These are phyloP conservation scores for Trichoderma atroviride DNA, from an alignment of 2,329 filamentous ascomycete genomes.

Conservation along the genomic window DNA sequence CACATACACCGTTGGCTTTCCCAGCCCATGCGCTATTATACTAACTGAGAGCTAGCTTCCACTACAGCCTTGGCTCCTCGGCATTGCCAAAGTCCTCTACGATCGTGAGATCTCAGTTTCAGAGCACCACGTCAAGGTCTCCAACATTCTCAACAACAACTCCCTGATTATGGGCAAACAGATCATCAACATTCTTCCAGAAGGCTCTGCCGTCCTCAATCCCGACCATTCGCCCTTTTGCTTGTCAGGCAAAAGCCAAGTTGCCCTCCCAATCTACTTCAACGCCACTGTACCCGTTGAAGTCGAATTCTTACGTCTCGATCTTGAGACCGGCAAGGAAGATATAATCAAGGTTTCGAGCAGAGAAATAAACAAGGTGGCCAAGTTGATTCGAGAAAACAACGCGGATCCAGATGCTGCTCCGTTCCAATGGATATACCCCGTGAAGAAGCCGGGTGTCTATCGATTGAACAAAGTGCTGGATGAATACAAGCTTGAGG, in stretches of 20 bases:
- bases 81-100: slow-evolving; percentile 78
- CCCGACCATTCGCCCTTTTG: slow-evolving; percentile 81
- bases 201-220: slow-evolving; percentile 91
- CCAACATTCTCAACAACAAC: slow-evolving; percentile 84
- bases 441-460: slow-evolving; percentile 82
- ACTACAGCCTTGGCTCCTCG: slow-evolving; percentile 71
- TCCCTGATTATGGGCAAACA: slow-evolving; percentile 95
- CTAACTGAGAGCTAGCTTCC: slow-evolving; percentile 58
- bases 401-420: slow-evolving; percentile 62
- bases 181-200: slow-evolving; percentile 95
- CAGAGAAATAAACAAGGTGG: slow-evolving; percentile 74
- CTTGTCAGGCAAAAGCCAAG: slow-evolving; percentile 64
- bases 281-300: slow-evolving; percentile 89
- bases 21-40: neutral
- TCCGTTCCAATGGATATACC: slow-evolving; percentile 70
- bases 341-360: slow-evolving; percentile 77
- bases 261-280: slow-evolving; percentile 81
- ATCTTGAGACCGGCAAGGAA: slow-evolving; percentile 77
- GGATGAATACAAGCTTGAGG: slow-evolving; percentile 92
- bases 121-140: slow-evolving; percentile 89
- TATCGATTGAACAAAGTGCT: slow-evolving; percentile 84
- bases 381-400: slow-evolving; percentile 68
- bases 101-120: slow-evolving; percentile 91
- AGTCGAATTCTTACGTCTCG: slow-evolving; percentile 85
- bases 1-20: neutral